Evolutionary conservation across 2,329 filamentous ascomycete genomes (phyloP).

Genomic region (Hypoxylon sp.): DNA sequence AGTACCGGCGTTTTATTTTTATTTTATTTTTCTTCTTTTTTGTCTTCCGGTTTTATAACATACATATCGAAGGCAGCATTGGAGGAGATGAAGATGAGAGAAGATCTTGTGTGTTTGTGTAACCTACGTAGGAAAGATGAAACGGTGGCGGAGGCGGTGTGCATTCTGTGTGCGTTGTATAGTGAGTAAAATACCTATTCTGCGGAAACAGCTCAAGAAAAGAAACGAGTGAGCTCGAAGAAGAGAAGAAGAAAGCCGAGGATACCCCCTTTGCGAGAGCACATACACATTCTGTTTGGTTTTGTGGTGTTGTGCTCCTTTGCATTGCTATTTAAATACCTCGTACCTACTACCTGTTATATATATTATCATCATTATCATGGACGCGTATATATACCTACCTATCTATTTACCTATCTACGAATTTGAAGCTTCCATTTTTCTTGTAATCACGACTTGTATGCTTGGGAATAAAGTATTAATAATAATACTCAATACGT

Average conservation of each 20-base stretch:
- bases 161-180: too few species aligned
- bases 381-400: conserved; percentile 29
- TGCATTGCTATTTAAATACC: too few species aligned
- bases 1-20: conserved; percentile 34
- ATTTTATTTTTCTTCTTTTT: conserved; percentile 23
- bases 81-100: too few species aligned
- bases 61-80: conserved; percentile 35
- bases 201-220: too few species aligned
- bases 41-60: too few species aligned
- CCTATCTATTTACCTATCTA: conserved; percentile 19
- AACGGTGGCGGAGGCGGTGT: too few species aligned
- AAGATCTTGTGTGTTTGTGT: conserved; percentile 26
- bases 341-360: conserved; percentile 17
- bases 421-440: conserved; percentile 27
- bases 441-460: not conserved
- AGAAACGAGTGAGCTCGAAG: too few species aligned
- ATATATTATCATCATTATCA: conserved; percentile 29
- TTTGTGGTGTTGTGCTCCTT: conserved; percentile 18
- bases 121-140: too few species aligned
- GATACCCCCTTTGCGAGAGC: conserved; percentile 34
- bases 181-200: too few species aligned
- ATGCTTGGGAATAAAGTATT: too few species aligned
- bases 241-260: conserved; percentile 36
- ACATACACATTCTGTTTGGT: too few species aligned
- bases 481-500: too few species aligned